A percentile compares a stretch with the other conserved stretches of the same genome.
Evolutionary conservation across 2,329 filamentous ascomycete genomes (phyloP).

Genomic region (Plenodomus biglobosus): DNA sequence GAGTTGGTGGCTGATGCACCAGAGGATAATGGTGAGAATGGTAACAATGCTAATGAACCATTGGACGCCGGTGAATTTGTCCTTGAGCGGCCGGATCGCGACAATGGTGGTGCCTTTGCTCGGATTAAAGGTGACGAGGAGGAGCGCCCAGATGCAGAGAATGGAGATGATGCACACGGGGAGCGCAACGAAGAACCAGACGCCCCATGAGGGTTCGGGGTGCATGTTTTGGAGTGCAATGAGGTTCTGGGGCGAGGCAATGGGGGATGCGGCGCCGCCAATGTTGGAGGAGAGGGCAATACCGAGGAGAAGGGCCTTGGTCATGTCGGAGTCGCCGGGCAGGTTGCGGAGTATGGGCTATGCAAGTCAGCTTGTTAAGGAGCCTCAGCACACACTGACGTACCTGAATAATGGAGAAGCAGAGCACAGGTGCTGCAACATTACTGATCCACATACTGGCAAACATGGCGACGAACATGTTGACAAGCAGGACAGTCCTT

Average conservation of each 20-base stretch:
- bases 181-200: slow-evolving; percentile 95
- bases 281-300: slow-evolving; percentile 96
- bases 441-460: slow-evolving; percentile 99
- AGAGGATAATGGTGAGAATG: slow-evolving; percentile 79
- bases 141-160: slow-evolving; percentile 81
- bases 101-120: slow-evolving; percentile 85
- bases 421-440: slow-evolving; percentile 92
- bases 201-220: slow-evolving; percentile 85
- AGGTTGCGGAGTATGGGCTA: slow-evolving; percentile 92
- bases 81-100: slow-evolving; percentile 85
- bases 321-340: slow-evolving; percentile 86
- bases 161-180: slow-evolving; percentile 91
- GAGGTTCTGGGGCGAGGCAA: slow-evolving; percentile 96
- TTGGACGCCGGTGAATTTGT: slow-evolving; percentile 83
- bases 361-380: neutral
- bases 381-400: slow-evolving; percentile 22
- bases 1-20: slow-evolving; percentile 90
- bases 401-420: slow-evolving; percentile 95
- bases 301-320: slow-evolving; percentile 90
- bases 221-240: slow-evolving; percentile 96
- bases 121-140: slow-evolving; percentile 83
- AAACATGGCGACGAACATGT: slow-evolving; percentile 98
- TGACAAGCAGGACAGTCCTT: slow-evolving; percentile 85
- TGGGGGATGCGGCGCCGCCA: slow-evolving; percentile 92
- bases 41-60: slow-evolving; percentile 91